Evolutionary conservation across 1,139 yeast species (phyloP).

Genomic region (Suhomyces guaymorum): DNA sequence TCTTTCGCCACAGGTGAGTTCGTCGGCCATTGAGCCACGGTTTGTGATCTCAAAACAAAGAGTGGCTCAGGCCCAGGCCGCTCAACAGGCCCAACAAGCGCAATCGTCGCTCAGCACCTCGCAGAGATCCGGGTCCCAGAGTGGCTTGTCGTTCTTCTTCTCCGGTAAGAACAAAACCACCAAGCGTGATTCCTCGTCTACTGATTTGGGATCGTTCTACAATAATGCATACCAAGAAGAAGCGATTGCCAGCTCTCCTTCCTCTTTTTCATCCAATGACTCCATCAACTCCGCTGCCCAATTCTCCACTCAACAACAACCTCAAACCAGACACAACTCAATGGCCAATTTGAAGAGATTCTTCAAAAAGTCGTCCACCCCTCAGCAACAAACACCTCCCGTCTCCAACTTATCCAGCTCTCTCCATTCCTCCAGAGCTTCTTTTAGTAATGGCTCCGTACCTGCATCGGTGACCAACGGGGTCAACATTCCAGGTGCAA

Average conservation of each 20-base stretch:
- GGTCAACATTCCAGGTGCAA: constrained; percentile 18
- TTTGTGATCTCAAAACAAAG: constrained; percentile 73
- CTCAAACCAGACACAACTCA: constrained; percentile 57
- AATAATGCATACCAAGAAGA: constrained; percentile 43
- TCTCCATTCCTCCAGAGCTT: constrained; percentile 28
- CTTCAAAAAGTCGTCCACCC: constrained; percentile 50
- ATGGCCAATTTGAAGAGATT: constrained; percentile 72
- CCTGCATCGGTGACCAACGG: constrained; percentile 14
- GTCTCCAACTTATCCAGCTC: constrained; percentile 45
- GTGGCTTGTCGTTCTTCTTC: constrained; percentile 52
- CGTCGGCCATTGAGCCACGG: constrained; percentile 63
- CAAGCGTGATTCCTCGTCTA: constrained; percentile 32
- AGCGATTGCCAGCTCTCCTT: constrained; percentile 37
- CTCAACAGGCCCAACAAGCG: constrained; percentile 26
- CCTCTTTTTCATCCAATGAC: constrained; percentile 41
- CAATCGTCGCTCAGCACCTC: constrained; percentile 31
- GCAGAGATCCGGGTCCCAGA: constrained; percentile 45
- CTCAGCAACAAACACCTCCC: constrained; percentile 28
- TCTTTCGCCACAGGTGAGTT: constrained; percentile 63
- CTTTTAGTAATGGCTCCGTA: constrained; percentile 10
- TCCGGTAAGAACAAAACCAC: constrained; percentile 34
- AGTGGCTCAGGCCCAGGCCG: constrained; percentile 58
- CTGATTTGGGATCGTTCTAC: constrained; percentile 49
- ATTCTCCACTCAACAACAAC: too few species aligned
- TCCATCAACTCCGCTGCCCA: constrained; percentile 25